phyloP scores from a whole-genome alignment of 2,329 filamentous ascomycete species.

The Aspergillus calidoustus region DNA sequence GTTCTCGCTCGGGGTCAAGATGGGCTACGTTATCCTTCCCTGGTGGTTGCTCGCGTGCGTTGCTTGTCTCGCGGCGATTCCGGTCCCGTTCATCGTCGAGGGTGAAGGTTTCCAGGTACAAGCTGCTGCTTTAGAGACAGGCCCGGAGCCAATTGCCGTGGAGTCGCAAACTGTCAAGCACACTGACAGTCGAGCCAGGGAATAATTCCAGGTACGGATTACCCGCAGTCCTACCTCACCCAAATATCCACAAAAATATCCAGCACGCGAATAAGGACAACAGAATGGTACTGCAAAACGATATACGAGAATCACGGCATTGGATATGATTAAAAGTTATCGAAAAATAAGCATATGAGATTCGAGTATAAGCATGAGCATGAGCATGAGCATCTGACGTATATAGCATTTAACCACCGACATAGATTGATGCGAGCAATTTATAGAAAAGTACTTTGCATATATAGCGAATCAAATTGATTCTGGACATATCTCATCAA shows the following conservation, averaged over 20 bases:
- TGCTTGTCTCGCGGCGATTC: slow-evolving; percentile 70
- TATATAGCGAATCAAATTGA: not conserved
- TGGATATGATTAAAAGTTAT: not conserved
- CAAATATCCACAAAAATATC: not conserved
- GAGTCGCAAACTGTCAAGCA: not conserved
- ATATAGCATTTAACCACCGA: not conserved
- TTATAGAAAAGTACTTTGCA: not conserved
- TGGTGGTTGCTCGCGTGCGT: slow-evolving; percentile 76
- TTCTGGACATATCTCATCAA: no score
- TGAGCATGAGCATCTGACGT: not conserved
- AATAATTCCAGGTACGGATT: not conserved
- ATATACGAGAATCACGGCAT: not conserved
- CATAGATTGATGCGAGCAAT: not conserved
- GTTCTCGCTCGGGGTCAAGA: slow-evolving; percentile 76
- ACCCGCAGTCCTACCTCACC: not conserved
- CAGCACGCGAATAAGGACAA: not conserved
- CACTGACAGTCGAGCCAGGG: not conserved
- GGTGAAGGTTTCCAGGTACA: slow-evolving; percentile 67
- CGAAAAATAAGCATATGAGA: not conserved
- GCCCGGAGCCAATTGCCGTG: slow-evolving; percentile 25
- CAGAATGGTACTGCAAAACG: not conserved
- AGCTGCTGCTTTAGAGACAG: slow-evolving; percentile 35
- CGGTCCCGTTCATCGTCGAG: slow-evolving; percentile 74
- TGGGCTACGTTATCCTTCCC: slow-evolving; percentile 76
- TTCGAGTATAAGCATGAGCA: not conserved